A percentile compares a stretch with the other conserved stretches of the same genome.
Conservation (phyloP, 495 filamentous ascomycete genomes). For the Xylaria venustula region DNA sequence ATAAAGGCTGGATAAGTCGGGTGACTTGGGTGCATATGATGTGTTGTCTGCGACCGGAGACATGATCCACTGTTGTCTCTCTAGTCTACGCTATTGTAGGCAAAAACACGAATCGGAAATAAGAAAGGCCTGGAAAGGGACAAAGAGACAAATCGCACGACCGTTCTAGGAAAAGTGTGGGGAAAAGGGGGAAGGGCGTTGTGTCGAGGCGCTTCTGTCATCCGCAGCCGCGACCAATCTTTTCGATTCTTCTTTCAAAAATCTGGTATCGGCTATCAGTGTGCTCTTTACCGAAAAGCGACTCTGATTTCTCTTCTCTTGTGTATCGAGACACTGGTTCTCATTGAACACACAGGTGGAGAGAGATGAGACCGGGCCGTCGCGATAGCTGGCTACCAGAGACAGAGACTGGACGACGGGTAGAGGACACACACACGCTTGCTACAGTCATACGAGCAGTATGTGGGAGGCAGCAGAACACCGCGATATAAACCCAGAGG, state of each 20-base stretch:
- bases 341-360: neutral
- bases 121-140: neutral
- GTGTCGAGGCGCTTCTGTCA: constrained; percentile 2
- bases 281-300: neutral
- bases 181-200: neutral
- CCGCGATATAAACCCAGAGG: neutral
- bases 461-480: constrained; percentile 4
- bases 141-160: neutral
- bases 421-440: neutral
- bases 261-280: neutral
- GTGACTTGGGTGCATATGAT: constrained; percentile 54
- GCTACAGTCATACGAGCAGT: constrained; percentile 12
- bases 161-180: constrained; percentile 14
- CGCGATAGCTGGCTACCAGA: constrained; percentile 3
- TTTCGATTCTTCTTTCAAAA: neutral
- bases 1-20: constrained; percentile 54
- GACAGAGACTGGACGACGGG: neutral
- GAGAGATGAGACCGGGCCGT: neutral
- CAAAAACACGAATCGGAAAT: neutral
- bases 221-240: neutral
- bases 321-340: neutral
- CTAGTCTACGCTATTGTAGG: constrained; percentile 6
- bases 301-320: neutral
- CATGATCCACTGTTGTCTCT: constrained; percentile 30
- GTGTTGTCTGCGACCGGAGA: constrained; percentile 37